Evolutionary conservation across 1,139 yeast species (phyloP).

Genomic region (Blastobotrys raffinosifermentans): DNA sequence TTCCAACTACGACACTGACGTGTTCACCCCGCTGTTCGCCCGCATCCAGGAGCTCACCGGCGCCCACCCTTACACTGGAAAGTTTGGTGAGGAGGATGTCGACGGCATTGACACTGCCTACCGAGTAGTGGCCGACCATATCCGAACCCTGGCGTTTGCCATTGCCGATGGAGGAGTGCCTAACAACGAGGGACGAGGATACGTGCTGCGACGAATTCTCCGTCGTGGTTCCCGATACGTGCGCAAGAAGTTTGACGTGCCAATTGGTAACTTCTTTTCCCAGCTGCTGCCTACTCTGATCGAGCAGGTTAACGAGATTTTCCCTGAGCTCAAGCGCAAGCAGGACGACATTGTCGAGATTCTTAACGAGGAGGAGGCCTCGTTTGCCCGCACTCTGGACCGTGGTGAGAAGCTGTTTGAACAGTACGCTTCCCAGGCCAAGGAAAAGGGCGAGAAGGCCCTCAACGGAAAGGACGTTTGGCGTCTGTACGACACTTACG

Average conservation of each 20-base stretch:
- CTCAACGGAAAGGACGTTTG: conserved; percentile 93
- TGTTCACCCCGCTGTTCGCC: conserved; percentile 78
- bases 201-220: conserved; percentile 89
- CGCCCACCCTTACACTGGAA: conserved; percentile 84
- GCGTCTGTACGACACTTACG: conserved; percentile 98
- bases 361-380: conserved; percentile 89
- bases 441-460: conserved; percentile 66
- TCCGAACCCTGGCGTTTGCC: conserved; percentile 92
- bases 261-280: conserved; percentile 89
- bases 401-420: conserved; percentile 97
- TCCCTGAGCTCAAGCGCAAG: conserved; percentile 82
- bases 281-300: conserved; percentile 89
- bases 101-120: conserved; percentile 98
- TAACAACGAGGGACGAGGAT: conserved; percentile 98
- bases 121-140: conserved; percentile 97
- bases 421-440: conserved; percentile 80
- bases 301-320: conserved; percentile 77
- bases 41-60: conserved; percentile 90
- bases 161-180: conserved; percentile 99
- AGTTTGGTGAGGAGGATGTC: conserved; percentile 82
- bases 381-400: conserved; percentile 91
- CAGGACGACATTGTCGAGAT: conserved; percentile 78
- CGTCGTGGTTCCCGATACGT: conserved; percentile 98
- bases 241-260: conserved; percentile 92
- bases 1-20: conserved; percentile 96